phyloP scores from a whole-genome alignment of 108 stramenopile genomes.

The Chaetoceros tenuissimus region DNA sequence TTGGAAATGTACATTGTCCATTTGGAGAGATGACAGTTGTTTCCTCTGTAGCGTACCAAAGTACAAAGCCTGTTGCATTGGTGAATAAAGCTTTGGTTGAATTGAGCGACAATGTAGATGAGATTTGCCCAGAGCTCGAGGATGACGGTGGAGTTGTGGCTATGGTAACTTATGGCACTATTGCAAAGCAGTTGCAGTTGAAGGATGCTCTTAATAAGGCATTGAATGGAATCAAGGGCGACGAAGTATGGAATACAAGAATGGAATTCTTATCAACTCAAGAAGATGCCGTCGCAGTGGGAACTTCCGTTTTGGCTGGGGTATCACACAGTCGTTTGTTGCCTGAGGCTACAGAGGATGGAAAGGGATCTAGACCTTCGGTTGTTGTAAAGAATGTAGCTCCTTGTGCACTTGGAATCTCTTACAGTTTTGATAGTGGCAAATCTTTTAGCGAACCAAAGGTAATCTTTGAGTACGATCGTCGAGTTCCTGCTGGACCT shows the following conservation, averaged over 20 bases:
- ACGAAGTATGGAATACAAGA: slow-evolving; percentile 39
- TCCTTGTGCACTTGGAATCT: slow-evolving; percentile 63
- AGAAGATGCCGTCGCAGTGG: slow-evolving; percentile 52
- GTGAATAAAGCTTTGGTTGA: slow-evolving; percentile 43
- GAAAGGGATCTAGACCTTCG: slow-evolving; percentile 45
- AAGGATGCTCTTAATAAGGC: slow-evolving; percentile 28
- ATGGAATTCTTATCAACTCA: slow-evolving; percentile 53
- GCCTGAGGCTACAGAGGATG: slow-evolving; percentile 18
- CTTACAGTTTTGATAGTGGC: slow-evolving; percentile 62
- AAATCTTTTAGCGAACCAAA: slow-evolving; percentile 55
- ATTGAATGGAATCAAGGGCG: slow-evolving; percentile 13
- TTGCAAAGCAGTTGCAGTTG: slow-evolving; percentile 33
- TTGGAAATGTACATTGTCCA: slow-evolving; percentile 7
- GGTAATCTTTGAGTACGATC: slow-evolving; percentile 82
- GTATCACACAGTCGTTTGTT: slow-evolving; percentile 56
- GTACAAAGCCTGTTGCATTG: slow-evolving; percentile 32
- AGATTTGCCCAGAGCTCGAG: slow-evolving; percentile 40
- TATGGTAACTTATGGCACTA: slow-evolving; percentile 58
- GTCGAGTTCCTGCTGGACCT: slow-evolving; percentile 84
- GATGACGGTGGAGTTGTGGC: slow-evolving; percentile 48
- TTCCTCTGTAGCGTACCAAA: slow-evolving; percentile 38
- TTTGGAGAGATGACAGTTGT: slow-evolving; percentile 47
- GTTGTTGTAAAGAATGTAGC: slow-evolving; percentile 63
- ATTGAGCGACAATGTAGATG: slow-evolving; percentile 40
- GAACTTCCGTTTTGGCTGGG: slow-evolving; percentile 64